Conservation (phyloP, 768 basidiomycete genomes). For the Hypholoma sublateritium region DNA sequence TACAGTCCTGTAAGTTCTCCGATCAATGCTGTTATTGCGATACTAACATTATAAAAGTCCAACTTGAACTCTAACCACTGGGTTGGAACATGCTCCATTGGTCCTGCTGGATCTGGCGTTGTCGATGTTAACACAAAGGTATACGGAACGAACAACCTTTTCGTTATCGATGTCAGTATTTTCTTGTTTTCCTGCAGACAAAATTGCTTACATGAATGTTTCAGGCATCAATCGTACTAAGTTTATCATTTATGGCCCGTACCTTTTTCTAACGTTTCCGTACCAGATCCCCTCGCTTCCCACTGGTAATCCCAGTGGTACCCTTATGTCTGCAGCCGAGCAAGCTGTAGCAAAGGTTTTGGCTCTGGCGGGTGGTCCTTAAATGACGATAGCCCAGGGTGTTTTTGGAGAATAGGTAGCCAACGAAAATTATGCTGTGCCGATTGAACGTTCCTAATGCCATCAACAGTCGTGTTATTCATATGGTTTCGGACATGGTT, state of each 20-base stretch:
- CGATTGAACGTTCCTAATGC: too few relatives aligned
- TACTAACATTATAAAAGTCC: constrained; percentile 15
- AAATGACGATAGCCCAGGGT: neutral
- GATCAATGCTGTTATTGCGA: neutral
- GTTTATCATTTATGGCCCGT: neutral
- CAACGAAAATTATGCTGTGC: too few relatives aligned
- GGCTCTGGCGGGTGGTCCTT: constrained; percentile 51
- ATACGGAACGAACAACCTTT: constrained; percentile 46
- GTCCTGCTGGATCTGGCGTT: constrained; percentile 30
- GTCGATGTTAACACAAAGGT: constrained; percentile 63
- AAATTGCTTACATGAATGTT: neutral
- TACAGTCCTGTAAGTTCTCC: constrained; percentile 28
- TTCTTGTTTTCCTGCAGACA: constrained; percentile 1
- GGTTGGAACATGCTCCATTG: constrained; percentile 56
- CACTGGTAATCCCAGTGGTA: constrained; percentile 57
- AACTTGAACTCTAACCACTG: constrained; percentile 64
- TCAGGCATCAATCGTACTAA: constrained; percentile 36
- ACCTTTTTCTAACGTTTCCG: neutral
- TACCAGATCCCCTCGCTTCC: constrained; percentile 50
- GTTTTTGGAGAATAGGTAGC: too few relatives aligned
- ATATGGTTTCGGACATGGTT: too few relatives aligned
- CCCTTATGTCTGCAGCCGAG: constrained; percentile 57
- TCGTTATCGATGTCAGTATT: constrained; percentile 49
- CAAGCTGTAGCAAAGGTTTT: constrained; percentile 57
- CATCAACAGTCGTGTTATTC: too few relatives aligned